Conservation (phyloP, 129 eudicot genomes). For the Sambucus nigra region DNA sequence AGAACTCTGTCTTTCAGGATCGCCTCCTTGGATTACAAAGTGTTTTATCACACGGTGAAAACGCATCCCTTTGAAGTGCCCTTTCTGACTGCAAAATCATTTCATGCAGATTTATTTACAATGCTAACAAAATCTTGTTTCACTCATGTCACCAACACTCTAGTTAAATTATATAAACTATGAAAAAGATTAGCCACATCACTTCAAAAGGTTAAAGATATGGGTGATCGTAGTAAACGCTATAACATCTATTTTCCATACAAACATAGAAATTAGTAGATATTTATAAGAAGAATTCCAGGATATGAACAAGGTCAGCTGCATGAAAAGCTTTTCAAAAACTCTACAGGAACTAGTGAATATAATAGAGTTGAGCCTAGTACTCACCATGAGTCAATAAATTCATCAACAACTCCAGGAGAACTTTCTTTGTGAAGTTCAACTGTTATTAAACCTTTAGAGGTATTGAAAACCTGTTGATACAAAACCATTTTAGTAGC, state of each 20-base stretch:
- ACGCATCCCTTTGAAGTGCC: conserved; percentile 79
- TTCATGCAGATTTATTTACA: not conserved
- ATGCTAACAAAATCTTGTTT: too few relatives aligned
- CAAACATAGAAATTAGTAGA: too few relatives aligned
- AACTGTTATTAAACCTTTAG: conserved; percentile 76
- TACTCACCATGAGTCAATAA: conserved; percentile 66
- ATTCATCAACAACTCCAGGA: conserved; percentile 78
- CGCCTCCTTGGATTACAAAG: conserved; percentile 88
- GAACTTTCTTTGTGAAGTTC: conserved; percentile 94
- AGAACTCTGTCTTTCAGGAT: conserved; percentile 43
- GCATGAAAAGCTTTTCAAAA: conserved; percentile 3
- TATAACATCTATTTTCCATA: too few relatives aligned
- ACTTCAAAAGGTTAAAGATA: too few relatives aligned
- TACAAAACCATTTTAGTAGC: conserved; percentile 5
- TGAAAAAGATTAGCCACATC: too few relatives aligned
- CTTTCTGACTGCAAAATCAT: conserved; percentile 63
- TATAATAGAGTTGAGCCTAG: conserved; percentile 10
- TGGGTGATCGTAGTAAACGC: too few relatives aligned
- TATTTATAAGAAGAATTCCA: too few relatives aligned
- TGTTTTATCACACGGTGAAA: conserved; percentile 86
- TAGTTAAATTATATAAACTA: too few relatives aligned
- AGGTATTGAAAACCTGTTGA: conserved; percentile 63
- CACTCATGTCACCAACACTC: too few relatives aligned
- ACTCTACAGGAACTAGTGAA: conserved; percentile 4
- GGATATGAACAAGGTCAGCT: not conserved